Base-by-base conservation (phyloP, 208 protist genomes). In the Leishmania martiniquensis region DNA sequence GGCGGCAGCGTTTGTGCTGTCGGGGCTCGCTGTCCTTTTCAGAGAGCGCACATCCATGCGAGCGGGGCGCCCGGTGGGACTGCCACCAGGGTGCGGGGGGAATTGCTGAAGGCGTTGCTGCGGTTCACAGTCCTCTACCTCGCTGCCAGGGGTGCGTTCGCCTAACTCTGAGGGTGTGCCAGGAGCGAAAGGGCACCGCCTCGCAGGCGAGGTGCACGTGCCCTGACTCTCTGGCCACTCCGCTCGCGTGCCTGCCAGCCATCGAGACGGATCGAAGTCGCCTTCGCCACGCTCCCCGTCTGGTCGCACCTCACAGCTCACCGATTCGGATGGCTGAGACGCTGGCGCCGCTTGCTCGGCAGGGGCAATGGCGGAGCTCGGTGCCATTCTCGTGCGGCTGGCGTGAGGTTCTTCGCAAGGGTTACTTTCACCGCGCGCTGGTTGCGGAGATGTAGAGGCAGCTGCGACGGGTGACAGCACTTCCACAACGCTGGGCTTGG, bases 401-500 rank as follows among this genome's bases (percentile, higher is more conserved):
- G 13, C 47, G 25, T 29, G 67, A 29, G 5, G 13, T 10, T 15
- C 67, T 17, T 29, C 67, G 4, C 47, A 10, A 55, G n/a, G 25
- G 12, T 42, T 29, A 2, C 12, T 72, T 6, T 54, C 77, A 17
- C 34, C 49, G 20, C 55, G 49, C 51, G 7, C 34, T 37, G 15
- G 52, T 6, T 0, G 22, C 34, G 34, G 15, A 25, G 63, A 54
- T 34, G 74, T 39, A 29, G 39, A 29, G 25, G 54, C 62, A 52
- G 9, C 49, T 0, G 25, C n/a, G 29, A 25, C 25, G 54, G 65
- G 77, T n/a, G 59, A 39, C 54, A 89, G 72, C 76, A 83, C 85
- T 74, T 91, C 88, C 25, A 89, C 76, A 20, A 77, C 84, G 2
- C 55, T 45, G 32, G 84, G 76, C 7, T 81, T 62, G 29, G 75